A percentile compares a stretch with the other conserved stretches of the same genome.
These are phyloP conservation scores for Phytophthora podocarpi DNA, from an alignment of 352 stramenopile species.

Conservation along the genomic window DNA sequence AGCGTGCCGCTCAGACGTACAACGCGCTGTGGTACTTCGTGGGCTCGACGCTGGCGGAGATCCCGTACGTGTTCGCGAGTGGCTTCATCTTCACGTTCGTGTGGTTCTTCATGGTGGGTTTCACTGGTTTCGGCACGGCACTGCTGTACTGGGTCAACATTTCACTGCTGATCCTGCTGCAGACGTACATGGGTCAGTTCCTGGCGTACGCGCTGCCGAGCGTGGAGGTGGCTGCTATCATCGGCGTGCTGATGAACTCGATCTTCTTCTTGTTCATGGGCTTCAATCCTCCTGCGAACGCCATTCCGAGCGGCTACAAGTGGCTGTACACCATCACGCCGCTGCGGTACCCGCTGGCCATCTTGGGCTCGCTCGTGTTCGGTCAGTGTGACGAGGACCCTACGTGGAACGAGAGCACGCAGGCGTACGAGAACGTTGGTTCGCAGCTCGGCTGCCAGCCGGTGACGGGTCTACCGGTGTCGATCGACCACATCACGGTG, in stretches of 20 bases:
- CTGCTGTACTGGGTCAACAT: conserved; percentile 42
- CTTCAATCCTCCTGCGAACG: conserved; percentile 31
- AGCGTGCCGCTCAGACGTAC: conserved; percentile 92
- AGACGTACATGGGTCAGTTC: conserved; percentile 48
- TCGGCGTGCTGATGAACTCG: conserved; percentile 33
- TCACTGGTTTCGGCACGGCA: conserved; percentile 32
- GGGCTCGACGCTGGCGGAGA: conserved; percentile 86
- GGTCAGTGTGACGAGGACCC: conserved; percentile 21
- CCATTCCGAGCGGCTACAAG: conserved; percentile 28
- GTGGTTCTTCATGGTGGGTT: conserved; percentile 48
- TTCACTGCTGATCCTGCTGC: conserved; percentile 39
- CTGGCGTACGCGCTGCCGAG: conserved; percentile 26
- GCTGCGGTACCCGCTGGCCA: conserved; percentile 26
- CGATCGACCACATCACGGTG: conserved; percentile 30
- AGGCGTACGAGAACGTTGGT: conserved; percentile 20
- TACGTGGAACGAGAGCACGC: conserved; percentile 28
- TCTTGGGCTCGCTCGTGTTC: conserved; percentile 29
- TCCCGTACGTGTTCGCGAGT: conserved; percentile 57
- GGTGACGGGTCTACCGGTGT: conserved; percentile 18
- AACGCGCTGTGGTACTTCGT: conserved; percentile 79
- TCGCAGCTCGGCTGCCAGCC: conserved; percentile 26
- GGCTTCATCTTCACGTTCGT: conserved; percentile 41
- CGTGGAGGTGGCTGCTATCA: conserved; percentile 27
- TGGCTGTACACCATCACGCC: conserved; percentile 40
- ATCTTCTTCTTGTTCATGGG: conserved; percentile 37